Conservation (phyloP, 2,329 filamentous ascomycete species). For the Arachnomyces sp. region DNA sequence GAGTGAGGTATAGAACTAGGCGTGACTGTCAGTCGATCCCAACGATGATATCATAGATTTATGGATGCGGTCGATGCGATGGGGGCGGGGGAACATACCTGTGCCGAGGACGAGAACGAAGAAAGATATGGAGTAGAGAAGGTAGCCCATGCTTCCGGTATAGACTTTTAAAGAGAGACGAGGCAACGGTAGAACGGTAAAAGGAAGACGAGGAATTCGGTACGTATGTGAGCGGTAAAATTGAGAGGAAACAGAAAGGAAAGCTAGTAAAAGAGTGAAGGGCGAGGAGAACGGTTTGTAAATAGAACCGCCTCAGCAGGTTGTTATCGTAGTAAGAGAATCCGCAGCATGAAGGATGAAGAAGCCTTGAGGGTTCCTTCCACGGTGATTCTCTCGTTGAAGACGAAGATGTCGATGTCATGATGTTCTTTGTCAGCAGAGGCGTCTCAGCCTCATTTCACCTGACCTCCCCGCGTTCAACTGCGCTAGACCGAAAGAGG, state of each 20-base stretch:
- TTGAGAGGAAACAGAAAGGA: neutral
- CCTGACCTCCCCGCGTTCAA: too few species aligned
- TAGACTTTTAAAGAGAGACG: conserved; percentile 1
- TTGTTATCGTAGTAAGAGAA: too few species aligned
- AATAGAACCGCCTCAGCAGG: too few species aligned
- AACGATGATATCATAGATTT: neutral
- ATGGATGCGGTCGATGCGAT: too few species aligned
- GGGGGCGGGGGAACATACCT: conserved; percentile 38
- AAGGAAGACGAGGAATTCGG: neutral
- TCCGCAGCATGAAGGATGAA: too few species aligned
- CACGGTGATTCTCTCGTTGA: too few species aligned
- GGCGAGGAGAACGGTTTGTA: neutral
- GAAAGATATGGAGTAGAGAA: conserved; percentile 71
- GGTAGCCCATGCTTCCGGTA: conserved; percentile 57
- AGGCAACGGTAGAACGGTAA: neutral
- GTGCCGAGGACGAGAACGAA: conserved; percentile 63
- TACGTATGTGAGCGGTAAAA: neutral
- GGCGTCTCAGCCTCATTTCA: too few species aligned
- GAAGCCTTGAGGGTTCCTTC: too few species aligned
- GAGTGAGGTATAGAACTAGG: conserved; percentile 68
- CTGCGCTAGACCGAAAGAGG: conserved; percentile 24
- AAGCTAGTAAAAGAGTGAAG: neutral
- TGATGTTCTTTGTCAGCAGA: too few species aligned
- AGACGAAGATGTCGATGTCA: too few species aligned
- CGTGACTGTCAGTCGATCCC: conserved; percentile 10